Evolutionary conservation across 1,139 yeast genomes (phyloP).

Genomic region (Blastobotrys buckinghamii): DNA sequence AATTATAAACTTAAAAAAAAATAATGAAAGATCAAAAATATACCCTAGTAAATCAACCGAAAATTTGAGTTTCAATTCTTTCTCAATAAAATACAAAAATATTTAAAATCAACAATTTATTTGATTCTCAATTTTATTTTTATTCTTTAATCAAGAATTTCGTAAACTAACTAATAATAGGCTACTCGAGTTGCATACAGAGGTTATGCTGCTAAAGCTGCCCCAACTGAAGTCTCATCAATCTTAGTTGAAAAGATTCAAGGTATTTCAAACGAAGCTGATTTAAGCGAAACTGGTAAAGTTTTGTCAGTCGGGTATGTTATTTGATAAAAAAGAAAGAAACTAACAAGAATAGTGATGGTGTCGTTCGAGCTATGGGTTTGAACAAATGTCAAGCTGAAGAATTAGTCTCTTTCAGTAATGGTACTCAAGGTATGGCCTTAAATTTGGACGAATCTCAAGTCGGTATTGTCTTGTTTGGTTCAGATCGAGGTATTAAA

Average conservation of each 20-base stretch:
- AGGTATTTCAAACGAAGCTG: conserved; percentile 61
- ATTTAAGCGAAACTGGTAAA: conserved; percentile 97
- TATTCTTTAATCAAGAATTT: not conserved
- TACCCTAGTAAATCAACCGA: no score
- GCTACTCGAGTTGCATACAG: conserved; percentile 31
- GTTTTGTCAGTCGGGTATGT: conserved; percentile 89
- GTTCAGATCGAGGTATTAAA: conserved; percentile 97
- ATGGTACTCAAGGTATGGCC: conserved; percentile 99
- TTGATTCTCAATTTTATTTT: no score
- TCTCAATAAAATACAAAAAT: no score
- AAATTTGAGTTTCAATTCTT: no score
- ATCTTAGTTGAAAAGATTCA: conserved; percentile 99
- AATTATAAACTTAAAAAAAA: no score
- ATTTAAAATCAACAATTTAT: no score
- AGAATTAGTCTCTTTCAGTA: conserved; percentile 98
- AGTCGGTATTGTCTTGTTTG: conserved; percentile 99
- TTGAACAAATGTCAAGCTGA: conserved; percentile 99
- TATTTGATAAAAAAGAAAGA: no score
- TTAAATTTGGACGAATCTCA: conserved; percentile 99
- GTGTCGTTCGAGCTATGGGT: conserved; percentile 99
- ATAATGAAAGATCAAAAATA: no score
- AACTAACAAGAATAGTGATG: conserved; percentile 58
- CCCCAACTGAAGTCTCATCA: conserved; percentile 98
- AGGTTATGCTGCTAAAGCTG: conserved; percentile 79
- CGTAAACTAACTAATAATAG: not conserved